phyloP scores from a whole-genome alignment of 176 grass and related monocot species.

The Oryza glaberrima region DNA sequence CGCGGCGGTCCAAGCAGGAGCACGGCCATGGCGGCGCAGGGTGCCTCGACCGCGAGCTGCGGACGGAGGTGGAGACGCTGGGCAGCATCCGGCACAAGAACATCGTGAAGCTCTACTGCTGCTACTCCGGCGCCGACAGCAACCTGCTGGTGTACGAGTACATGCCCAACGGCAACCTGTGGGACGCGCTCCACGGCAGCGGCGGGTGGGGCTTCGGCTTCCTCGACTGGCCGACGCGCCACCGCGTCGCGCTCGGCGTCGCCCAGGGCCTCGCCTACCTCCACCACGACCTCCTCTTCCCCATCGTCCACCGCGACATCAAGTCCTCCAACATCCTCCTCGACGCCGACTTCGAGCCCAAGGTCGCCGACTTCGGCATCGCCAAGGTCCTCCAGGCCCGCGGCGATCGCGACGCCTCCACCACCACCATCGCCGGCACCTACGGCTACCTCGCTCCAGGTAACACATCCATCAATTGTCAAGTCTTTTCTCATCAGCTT shows the following conservation, averaged over 20 bases:
- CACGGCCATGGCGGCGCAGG: neutral
- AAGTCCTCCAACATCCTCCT: conserved; percentile 96
- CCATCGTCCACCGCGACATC: conserved; percentile 94
- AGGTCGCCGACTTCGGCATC: conserved; percentile 96
- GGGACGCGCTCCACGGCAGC: conserved; percentile 79
- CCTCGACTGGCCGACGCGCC: conserved; percentile 84
- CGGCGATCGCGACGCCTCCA: conserved; percentile 47
- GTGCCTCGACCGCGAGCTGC: conserved; percentile 65
- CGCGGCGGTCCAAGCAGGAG: neutral
- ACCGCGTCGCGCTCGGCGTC: conserved; percentile 70
- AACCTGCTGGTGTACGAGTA: conserved; percentile 97
- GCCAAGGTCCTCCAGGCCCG: conserved; percentile 77
- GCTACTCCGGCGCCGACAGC: conserved; percentile 75
- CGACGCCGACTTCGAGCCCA: conserved; percentile 86
- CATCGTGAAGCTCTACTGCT: conserved; percentile 98
- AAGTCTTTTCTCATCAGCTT: no score
- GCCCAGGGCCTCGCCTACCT: conserved; percentile 93
- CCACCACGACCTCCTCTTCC: conserved; percentile 77
- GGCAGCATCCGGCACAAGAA: conserved; percentile 99
- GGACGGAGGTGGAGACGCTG: conserved; percentile 93
- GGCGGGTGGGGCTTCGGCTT: conserved; percentile 41
- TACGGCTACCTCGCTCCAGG: conserved; percentile 93
- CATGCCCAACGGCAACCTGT: conserved; percentile 96
- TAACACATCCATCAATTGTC: neutral
- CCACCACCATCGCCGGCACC: conserved; percentile 78